Evolutionary conservation across 2,329 filamentous ascomycete species (phyloP).

Genomic region (Aspergillus uvarum): DNA sequence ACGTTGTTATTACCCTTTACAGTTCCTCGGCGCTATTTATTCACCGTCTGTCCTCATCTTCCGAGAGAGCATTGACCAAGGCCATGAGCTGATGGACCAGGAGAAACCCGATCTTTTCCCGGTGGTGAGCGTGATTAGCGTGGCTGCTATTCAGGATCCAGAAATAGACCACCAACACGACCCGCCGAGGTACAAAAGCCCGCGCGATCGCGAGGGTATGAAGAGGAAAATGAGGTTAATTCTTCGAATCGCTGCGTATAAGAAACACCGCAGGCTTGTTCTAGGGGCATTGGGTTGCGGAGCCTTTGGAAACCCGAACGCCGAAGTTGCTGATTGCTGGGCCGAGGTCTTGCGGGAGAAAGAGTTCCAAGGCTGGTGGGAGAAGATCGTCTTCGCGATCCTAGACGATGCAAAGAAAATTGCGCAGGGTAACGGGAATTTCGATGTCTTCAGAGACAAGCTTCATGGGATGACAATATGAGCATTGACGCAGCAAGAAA

Average conservation of each 20-base stretch:
- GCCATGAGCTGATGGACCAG: slow-evolving; percentile 50
- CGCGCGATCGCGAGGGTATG: slow-evolving; percentile 53
- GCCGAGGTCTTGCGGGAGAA: slow-evolving; percentile 58
- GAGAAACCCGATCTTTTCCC: slow-evolving; percentile 42
- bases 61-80: slow-evolving; percentile 49
- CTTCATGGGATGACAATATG: slow-evolving; percentile 32
- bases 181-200: slow-evolving; percentile 40
- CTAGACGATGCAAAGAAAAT: slow-evolving; percentile 32
- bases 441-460: slow-evolving; percentile 30
- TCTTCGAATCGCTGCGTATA: slow-evolving; percentile 59
- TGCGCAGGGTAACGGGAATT: slow-evolving; percentile 31
- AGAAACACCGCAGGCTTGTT: slow-evolving; percentile 60
- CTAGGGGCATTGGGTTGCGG: slow-evolving; percentile 70
- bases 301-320: slow-evolving; percentile 62
- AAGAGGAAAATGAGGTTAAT: slow-evolving; percentile 64
- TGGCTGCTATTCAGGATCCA: slow-evolving; percentile 57
- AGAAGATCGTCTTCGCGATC: slow-evolving; percentile 65
- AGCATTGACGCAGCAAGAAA: background rate
- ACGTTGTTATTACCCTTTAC: slow-evolving; percentile 54
- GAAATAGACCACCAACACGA: slow-evolving; percentile 17
- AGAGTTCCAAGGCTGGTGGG: slow-evolving; percentile 67
- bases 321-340: slow-evolving; percentile 64
- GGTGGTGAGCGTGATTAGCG: slow-evolving; percentile 59
- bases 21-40: slow-evolving; percentile 55
- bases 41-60: slow-evolving; percentile 61